These are phyloP conservation scores for Sporothrix phasma DNA, from an alignment of 2,329 filamentous ascomycete genomes.

Conservation along the genomic window DNA sequence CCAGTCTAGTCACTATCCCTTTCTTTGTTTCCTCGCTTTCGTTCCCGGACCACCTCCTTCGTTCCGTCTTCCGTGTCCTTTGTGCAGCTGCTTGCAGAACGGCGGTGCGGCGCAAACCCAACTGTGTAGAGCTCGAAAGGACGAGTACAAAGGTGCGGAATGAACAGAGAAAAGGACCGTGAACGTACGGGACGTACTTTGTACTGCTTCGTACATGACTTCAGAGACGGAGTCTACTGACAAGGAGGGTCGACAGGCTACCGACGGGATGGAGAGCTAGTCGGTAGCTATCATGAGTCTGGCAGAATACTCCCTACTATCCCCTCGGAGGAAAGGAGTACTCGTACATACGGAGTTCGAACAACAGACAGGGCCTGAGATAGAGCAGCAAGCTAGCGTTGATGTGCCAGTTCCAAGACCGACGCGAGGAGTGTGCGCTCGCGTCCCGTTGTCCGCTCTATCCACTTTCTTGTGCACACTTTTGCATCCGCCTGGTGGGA, in stretches of 20 bases:
- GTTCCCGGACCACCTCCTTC: not conserved
- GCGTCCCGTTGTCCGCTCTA: not conserved
- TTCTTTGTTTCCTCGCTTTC: not conserved
- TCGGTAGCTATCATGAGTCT: not conserved
- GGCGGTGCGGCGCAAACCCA: no score
- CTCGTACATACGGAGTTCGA: not conserved
- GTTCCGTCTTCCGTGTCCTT: slow-evolving; percentile 1
- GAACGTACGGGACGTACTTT: no score
- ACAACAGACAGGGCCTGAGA: not conserved
- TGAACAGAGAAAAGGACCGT: no score
- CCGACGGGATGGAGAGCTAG: not conserved
- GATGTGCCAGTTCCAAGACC: not conserved
- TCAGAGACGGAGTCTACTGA: no score
- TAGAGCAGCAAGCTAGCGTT: not conserved
- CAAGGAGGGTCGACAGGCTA: no score
- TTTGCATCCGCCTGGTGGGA: no score
- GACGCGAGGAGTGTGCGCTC: not conserved
- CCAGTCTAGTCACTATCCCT: not conserved
- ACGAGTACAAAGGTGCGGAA: not conserved
- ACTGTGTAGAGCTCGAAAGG: not conserved
- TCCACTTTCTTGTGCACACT: not conserved
- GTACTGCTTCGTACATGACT: no score
- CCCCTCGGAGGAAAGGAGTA: not conserved
- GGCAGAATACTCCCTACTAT: no score
- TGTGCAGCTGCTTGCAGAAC: not conserved